Base-by-base conservation (phyloP, 768 basidiomycete species). In the Tricholoma bakamatsutake region DNA sequence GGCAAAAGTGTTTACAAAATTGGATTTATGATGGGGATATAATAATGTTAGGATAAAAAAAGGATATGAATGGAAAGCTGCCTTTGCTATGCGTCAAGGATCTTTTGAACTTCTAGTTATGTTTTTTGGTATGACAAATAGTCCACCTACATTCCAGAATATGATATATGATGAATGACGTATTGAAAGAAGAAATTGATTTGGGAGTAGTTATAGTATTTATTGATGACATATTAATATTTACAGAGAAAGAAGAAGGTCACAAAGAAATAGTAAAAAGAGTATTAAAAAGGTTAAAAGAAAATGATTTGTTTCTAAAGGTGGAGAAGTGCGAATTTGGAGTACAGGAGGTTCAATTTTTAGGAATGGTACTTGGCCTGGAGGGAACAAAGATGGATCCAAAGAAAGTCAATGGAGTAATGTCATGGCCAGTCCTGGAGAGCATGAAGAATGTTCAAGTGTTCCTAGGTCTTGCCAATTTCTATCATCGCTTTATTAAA, bases 241-340 rank as follows among this genome's bases (percentile, higher is more conserved):
- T 37, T 37, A 50, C 47, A 3, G 33, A 56, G 9, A 17, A 28
- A 1, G 9, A 37, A 12, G 24, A 34, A 7, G 34, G 40, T 27
- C 46, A 56, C 18, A 8, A 39, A 4, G 8, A 40, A 15, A n/a
- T 50, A 24, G 35, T 50, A 4, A 13, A 24, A 28, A 27, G 39
- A 27, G 46, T 56, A n/a, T n/a, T n/a, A n/a, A n/a, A n/a, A n/a
- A n/a, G n/a, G n/a, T n/a, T n/a, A n/a, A n/a, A n/a, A n/a, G 5
- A 37, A 13, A 56, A 56, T 21, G 35, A 40, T n/a, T 48, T 56
- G n/a, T 56, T 39, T 39, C 13, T 50, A 13, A 56, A 56, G 28
- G 42, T 27, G 21, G 54, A 56, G 47, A 56, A 56, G 47, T 56
- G 47, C 12, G n/a, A n/a, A n/a, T n/a, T n/a, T n/a, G n/a, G n/a